Evolutionary conservation across 2,329 filamentous ascomycete species (phyloP).

Genomic region (Ploettnerulaceae sp.): DNA sequence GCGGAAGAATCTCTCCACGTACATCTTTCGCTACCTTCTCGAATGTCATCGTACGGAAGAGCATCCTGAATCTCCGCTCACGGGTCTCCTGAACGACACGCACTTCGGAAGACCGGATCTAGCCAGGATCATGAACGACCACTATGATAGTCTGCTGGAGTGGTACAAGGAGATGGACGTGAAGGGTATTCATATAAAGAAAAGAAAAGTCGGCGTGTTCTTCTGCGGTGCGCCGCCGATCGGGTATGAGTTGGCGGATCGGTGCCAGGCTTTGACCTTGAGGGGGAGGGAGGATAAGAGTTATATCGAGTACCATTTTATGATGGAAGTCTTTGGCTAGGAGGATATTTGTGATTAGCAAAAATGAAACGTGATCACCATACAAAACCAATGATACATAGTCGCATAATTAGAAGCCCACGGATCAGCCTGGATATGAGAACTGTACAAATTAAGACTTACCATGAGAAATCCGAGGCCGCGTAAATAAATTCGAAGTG

Average conservation of each 20-base stretch:
- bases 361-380: too few species aligned
- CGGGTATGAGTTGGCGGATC: slow-evolving; percentile 51
- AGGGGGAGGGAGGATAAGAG: slow-evolving; percentile 47
- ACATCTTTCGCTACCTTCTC: slow-evolving; percentile 52
- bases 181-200: slow-evolving; percentile 12
- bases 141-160: slow-evolving; percentile 49
- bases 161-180: slow-evolving; percentile 5
- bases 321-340: slow-evolving; percentile 52
- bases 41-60: slow-evolving; percentile 50
- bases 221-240: slow-evolving; percentile 53
- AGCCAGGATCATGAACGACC: slow-evolving; percentile 45
- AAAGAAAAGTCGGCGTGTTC: slow-evolving; percentile 46
- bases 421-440: too few species aligned
- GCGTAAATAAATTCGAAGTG: too few species aligned
- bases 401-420: too few species aligned
- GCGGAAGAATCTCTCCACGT: slow-evolving; percentile 46
- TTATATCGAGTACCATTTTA: slow-evolving; percentile 51
- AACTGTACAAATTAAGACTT: too few species aligned
- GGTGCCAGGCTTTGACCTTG: slow-evolving; percentile 46
- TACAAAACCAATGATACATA: too few species aligned
- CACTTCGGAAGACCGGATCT: slow-evolving; percentile 53
- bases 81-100: slow-evolving; percentile 48
- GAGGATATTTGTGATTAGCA: too few species aligned
- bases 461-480: too few species aligned
- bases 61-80: slow-evolving; percentile 48